These are phyloP conservation scores for Suillus spraguei DNA, from an alignment of 768 basidiomycete species.

Conservation along the genomic window DNA sequence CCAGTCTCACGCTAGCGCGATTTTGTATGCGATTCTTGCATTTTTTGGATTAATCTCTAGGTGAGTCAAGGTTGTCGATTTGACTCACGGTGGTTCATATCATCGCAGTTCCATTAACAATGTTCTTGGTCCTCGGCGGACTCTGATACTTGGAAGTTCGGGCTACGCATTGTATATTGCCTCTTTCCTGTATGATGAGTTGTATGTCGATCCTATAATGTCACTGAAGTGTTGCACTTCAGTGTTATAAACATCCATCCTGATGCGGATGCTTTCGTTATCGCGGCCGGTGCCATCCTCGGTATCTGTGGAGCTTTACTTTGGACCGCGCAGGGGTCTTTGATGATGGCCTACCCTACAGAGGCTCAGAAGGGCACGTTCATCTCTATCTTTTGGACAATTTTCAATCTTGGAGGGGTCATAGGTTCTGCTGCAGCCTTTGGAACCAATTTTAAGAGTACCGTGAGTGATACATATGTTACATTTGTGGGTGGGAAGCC, in stretches of 20 bases:
- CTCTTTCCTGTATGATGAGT: constrained; percentile 60
- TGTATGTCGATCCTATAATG: not conserved
- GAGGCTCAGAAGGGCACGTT: constrained; percentile 72
- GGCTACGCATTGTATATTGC: constrained; percentile 77
- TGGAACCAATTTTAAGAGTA: constrained; percentile 53
- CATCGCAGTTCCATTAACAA: constrained; percentile 67
- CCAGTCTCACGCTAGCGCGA: constrained; percentile 68
- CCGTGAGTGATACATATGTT: not conserved
- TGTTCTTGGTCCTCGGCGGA: constrained; percentile 65
- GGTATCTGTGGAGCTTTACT: constrained; percentile 67
- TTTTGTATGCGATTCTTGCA: constrained; percentile 67
- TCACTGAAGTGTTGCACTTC: constrained; percentile 6
- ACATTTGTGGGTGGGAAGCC: not conserved
- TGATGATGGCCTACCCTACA: constrained; percentile 80
- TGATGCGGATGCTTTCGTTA: constrained; percentile 57
- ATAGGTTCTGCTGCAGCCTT: constrained; percentile 74
- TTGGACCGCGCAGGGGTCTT: constrained; percentile 77
- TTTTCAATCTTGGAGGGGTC: constrained; percentile 76
- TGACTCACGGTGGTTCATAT: not conserved
- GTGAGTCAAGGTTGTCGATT: constrained; percentile 39
- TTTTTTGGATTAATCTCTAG: constrained; percentile 69
- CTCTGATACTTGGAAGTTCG: constrained; percentile 66
- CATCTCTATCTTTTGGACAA: constrained; percentile 76
- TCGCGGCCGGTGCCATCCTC: constrained; percentile 66
- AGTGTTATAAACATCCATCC: constrained; percentile 71